phyloP scores from a whole-genome alignment of 2,329 filamentous ascomycete genomes.

The Talaromyces sp. region DNA sequence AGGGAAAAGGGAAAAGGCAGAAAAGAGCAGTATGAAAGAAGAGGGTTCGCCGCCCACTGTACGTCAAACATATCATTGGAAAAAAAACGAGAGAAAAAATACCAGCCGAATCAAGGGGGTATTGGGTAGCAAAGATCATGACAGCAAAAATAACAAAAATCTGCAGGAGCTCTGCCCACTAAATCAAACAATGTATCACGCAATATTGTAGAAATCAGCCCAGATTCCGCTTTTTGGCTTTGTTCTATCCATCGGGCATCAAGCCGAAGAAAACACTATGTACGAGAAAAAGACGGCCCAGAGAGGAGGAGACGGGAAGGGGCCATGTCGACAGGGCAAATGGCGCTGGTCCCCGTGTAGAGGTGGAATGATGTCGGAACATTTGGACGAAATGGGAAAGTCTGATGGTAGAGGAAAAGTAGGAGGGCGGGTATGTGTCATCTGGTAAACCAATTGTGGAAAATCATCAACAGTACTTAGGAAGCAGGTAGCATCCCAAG shows the following conservation, averaged over 20 bases:
- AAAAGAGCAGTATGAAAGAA: not conserved
- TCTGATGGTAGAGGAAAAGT: not conserved
- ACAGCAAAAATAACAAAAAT: slow-evolving; percentile 1
- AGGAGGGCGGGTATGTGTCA: not conserved
- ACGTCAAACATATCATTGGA: slow-evolving; percentile 2
- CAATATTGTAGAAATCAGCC: slow-evolving; percentile 1
- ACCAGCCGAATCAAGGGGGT: slow-evolving; percentile 27
- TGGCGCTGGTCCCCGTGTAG: not conserved
- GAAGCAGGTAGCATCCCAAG: not conserved
- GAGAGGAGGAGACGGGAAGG: not conserved
- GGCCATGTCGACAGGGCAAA: not conserved
- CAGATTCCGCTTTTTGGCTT: slow-evolving; percentile 18
- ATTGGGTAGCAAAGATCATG: slow-evolving; percentile 16
- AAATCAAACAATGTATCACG: slow-evolving; percentile 16
- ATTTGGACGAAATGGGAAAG: not conserved
- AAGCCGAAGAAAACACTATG: slow-evolving; percentile 24
- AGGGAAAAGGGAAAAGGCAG: not conserved
- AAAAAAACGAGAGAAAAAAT: slow-evolving; percentile 19
- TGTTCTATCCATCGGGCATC: slow-evolving; percentile 20
- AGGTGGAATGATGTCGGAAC: not conserved
- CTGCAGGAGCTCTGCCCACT: slow-evolving; percentile 5
- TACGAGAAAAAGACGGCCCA: slow-evolving; percentile 17
- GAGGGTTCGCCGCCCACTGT: slow-evolving; percentile 6
- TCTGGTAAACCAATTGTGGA: not conserved
- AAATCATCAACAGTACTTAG: not conserved